Conservation (phyloP, 1,284 basidiomycete genomes). For the Clitocybe nebularis region DNA sequence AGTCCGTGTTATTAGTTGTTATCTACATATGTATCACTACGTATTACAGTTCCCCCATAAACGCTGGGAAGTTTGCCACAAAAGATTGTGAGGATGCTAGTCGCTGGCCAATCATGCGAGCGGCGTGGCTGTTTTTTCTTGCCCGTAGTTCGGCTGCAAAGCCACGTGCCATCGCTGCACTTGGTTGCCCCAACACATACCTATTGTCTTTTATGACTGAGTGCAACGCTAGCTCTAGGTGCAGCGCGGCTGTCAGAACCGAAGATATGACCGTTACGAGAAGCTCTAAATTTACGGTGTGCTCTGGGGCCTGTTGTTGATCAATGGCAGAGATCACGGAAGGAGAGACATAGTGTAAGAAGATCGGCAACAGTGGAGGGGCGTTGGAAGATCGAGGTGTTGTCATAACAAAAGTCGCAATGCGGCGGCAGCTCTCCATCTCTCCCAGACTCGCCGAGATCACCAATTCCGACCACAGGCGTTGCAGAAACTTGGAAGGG, state of each 20-base stretch:
- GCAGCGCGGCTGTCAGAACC: slow-evolving; percentile 57
- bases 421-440: slow-evolving; percentile 52
- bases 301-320: slow-evolving; percentile 44
- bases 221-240: slow-evolving; percentile 64
- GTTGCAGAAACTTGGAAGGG: slow-evolving; percentile 55
- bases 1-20: slow-evolving; percentile 10
- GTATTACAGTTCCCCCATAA: slow-evolving; percentile 42
- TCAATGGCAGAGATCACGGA: slow-evolving; percentile 55
- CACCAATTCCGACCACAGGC: slow-evolving; percentile 61
- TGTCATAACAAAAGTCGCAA: slow-evolving; percentile 63
- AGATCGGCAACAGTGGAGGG: slow-evolving; percentile 68
- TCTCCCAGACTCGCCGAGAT: slow-evolving; percentile 48
- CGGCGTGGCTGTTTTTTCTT: slow-evolving; percentile 48
- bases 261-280: slow-evolving; percentile 60
- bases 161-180: slow-evolving; percentile 56
- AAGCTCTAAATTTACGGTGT: slow-evolving; percentile 54
- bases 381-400: slow-evolving; percentile 46
- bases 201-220: slow-evolving; percentile 46
- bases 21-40: slow-evolving; percentile 13
- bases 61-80: slow-evolving; percentile 68
- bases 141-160: slow-evolving; percentile 54
- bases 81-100: slow-evolving; percentile 61
- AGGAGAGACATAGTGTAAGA: slow-evolving; percentile 62
- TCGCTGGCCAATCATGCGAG: slow-evolving; percentile 50
- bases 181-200: slow-evolving; percentile 54